Evolutionary conservation across 208 protist species (phyloP).

Genomic region (Leishmania guyanensis): DNA sequence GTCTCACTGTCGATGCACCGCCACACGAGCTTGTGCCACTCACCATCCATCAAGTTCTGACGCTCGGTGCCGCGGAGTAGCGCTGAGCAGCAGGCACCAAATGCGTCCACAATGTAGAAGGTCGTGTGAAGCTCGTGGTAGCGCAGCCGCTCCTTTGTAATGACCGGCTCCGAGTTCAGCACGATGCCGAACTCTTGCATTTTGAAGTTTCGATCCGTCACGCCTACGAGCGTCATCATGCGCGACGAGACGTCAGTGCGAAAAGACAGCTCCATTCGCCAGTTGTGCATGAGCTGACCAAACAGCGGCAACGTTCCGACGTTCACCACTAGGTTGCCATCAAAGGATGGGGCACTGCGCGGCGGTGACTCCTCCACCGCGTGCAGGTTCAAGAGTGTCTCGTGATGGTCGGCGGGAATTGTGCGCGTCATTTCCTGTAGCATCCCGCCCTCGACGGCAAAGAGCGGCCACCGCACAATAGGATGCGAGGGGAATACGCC

Average conservation of each 20-base stretch:
- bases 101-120: constrained; percentile 83
- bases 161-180: constrained; percentile 83
- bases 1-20: constrained; percentile 83
- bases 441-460: constrained; percentile 52
- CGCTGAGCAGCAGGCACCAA: constrained; percentile 80
- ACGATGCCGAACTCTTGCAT: constrained; percentile 90
- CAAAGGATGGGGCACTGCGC: constrained; percentile 65
- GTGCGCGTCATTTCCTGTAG: constrained; percentile 70
- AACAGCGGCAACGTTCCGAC: constrained; percentile 70
- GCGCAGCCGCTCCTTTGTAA: constrained; percentile 77
- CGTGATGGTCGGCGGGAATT: constrained; percentile 76
- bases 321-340: constrained; percentile 81
- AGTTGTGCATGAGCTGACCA: constrained; percentile 89
- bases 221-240: constrained; percentile 82
- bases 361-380: constrained; percentile 53
- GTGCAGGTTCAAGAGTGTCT: constrained; percentile 70
- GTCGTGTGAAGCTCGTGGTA: constrained; percentile 87
- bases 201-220: constrained; percentile 81
- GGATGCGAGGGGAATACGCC: constrained; percentile 47
- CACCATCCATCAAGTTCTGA: constrained; percentile 82
- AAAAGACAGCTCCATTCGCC: constrained; percentile 86
- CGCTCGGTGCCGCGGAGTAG: constrained; percentile 82
- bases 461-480: constrained; percentile 73
- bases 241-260: constrained; percentile 70
- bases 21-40: constrained; percentile 91